Evolutionary conservation across 352 stramenopile genomes (phyloP).

Genomic region (Phytophthora boehmeriae): DNA sequence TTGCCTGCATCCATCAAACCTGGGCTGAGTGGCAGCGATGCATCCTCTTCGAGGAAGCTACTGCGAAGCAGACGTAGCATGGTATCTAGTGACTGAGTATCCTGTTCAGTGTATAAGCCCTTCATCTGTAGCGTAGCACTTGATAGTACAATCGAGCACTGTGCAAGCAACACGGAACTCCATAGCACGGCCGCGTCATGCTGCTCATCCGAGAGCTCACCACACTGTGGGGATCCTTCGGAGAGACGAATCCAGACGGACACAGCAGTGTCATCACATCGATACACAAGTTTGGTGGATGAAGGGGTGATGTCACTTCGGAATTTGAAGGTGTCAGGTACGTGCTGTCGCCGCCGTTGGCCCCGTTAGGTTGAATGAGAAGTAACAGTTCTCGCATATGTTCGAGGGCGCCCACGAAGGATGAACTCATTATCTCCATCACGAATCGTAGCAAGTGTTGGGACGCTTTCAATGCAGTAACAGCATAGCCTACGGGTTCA

Average conservation of each 20-base stretch:
- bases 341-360: not conserved
- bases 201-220: constrained; percentile 56
- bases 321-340: not conserved
- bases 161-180: constrained; percentile 46
- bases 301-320: not conserved
- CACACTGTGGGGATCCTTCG: constrained; percentile 32
- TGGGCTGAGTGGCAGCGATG: constrained; percentile 1
- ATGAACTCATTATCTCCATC: constrained; percentile 53
- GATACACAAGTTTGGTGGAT: constrained; percentile 17
- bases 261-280: constrained; percentile 42
- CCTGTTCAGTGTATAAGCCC: not conserved
- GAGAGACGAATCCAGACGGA: constrained; percentile 41
- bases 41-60: constrained; percentile 22
- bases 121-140: not conserved
- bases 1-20: constrained; percentile 23
- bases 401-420: constrained; percentile 63
- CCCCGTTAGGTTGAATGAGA: constrained; percentile 8
- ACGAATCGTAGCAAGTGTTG: constrained; percentile 54
- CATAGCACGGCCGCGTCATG: constrained; percentile 49
- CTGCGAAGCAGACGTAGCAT: constrained; percentile 21
- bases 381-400: constrained; percentile 36
- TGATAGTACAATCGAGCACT: constrained; percentile 42
- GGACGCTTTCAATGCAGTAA: constrained; percentile 16
- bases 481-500: not conserved
- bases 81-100: constrained; percentile 1